A percentile compares a stretch with the other conserved stretches of the same genome.
Evolutionary conservation across 2,329 filamentous ascomycete species (phyloP).

Genomic region (Fusarium nelsonii): DNA sequence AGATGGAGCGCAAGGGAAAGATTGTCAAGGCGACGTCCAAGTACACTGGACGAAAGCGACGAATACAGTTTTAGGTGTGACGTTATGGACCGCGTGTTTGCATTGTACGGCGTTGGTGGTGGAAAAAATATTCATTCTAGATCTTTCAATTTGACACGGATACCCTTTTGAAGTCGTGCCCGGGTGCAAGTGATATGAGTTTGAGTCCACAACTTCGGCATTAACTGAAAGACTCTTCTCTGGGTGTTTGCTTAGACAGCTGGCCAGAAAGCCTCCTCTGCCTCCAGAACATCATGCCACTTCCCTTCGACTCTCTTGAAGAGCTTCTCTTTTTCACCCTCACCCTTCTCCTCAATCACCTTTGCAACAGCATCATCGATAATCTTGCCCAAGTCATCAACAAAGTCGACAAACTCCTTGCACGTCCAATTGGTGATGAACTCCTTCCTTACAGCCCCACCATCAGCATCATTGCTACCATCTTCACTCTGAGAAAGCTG

Average conservation of each 20-base stretch:
- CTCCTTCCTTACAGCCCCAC: slow-evolving; percentile 71
- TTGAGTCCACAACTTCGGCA: too few relatives aligned
- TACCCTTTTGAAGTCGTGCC: slow-evolving; percentile 33
- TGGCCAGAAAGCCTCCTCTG: slow-evolving; percentile 73
- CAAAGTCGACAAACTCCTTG: slow-evolving; percentile 70
- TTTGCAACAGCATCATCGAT: slow-evolving; percentile 65
- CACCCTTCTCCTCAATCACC: slow-evolving; percentile 53
- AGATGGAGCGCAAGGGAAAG: slow-evolving; percentile 95
- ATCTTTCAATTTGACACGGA: slow-evolving; percentile 42
- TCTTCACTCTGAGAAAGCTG: slow-evolving; percentile 48
- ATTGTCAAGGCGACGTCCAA: slow-evolving; percentile 92
- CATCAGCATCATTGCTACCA: slow-evolving; percentile 66
- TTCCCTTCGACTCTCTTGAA: slow-evolving; percentile 57
- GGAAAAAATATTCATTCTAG: slow-evolving; percentile 33
- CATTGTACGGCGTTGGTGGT: slow-evolving; percentile 52
- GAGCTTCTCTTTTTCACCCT: slow-evolving; percentile 49
- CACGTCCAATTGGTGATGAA: slow-evolving; percentile 79
- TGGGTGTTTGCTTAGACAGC: slow-evolving; percentile 5
- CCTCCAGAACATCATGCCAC: slow-evolving; percentile 64
- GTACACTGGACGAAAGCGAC: slow-evolving; percentile 91
- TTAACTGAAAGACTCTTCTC: too few relatives aligned
- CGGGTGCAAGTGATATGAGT: too few relatives aligned
- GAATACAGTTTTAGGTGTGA: slow-evolving; percentile 74
- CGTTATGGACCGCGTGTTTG: slow-evolving; percentile 27
- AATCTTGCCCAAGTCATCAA: slow-evolving; percentile 65